A percentile compares a stretch with the other conserved stretches of the same genome.
These are phyloP conservation scores for Botrytis sinoallii DNA, from an alignment of 2,329 filamentous ascomycete genomes.

Conservation along the genomic window DNA sequence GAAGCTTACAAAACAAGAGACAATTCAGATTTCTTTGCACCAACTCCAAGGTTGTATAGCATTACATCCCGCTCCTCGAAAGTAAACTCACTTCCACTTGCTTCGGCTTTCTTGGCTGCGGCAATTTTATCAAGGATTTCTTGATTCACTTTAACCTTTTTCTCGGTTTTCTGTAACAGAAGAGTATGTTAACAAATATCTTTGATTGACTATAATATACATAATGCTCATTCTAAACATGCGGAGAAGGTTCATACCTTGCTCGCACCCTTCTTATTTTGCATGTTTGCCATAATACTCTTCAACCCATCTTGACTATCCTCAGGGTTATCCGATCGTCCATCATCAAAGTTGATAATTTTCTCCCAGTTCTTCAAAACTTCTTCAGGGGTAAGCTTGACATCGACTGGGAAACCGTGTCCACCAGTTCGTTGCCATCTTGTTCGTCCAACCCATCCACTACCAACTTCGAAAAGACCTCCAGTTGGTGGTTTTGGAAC, in stretches of 20 bases:
- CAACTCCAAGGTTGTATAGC: slow-evolving; percentile 92
- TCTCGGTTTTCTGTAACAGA: slow-evolving; percentile 34
- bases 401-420: slow-evolving; percentile 86
- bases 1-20: slow-evolving; percentile 68
- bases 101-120: slow-evolving; percentile 67
- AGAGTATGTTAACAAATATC: slow-evolving; percentile 30
- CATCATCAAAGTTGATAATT: slow-evolving; percentile 84
- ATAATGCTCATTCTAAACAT: slow-evolving; percentile 14
- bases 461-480: slow-evolving; percentile 89
- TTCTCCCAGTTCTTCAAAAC: slow-evolving; percentile 72
- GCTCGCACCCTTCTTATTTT: slow-evolving; percentile 61
- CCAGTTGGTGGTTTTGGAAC: slow-evolving; percentile 81
- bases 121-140: slow-evolving; percentile 73
- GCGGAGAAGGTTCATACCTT: slow-evolving; percentile 53
- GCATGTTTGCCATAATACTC: slow-evolving; percentile 79
- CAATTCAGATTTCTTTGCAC: slow-evolving; percentile 86
- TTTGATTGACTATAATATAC: slow-evolving; percentile 32
- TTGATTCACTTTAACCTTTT: slow-evolving; percentile 47
- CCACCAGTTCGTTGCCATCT: slow-evolving; percentile 93
- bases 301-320: slow-evolving; percentile 73
- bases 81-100: slow-evolving; percentile 70
- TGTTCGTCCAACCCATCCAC: slow-evolving; percentile 87
- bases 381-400: slow-evolving; percentile 78
- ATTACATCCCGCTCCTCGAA: slow-evolving; percentile 87
- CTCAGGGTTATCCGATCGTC: slow-evolving; percentile 80